Evolutionary conservation across 345 rosid species (phyloP), one percentile per base, ranked within the genome.

Genomic region (Lumnitzera littorea): DNA sequence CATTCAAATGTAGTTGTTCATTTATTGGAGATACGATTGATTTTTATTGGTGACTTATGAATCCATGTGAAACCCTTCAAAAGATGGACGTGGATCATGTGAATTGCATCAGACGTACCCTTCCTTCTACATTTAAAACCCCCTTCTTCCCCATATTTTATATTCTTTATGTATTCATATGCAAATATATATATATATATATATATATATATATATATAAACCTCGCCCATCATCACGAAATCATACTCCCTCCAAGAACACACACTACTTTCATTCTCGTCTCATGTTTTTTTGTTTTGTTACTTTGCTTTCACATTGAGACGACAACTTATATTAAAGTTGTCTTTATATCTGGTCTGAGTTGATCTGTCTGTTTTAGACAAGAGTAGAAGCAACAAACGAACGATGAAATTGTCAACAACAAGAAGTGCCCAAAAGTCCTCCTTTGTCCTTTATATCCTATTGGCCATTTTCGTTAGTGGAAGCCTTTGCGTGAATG

Each of bases 1-100:
- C 63, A 36, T 36, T 36, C 43, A 36, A 36, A 36, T 36, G 43
- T 4, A 36, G 43, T 36, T n/a, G n/a, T 57, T 15, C n/a, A n/a
- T 57, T 57, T 11, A 31, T 57, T 57, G 15, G 41, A 57, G 20
- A 43, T 23, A 14, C 2, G 14, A 15, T 54, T 14, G 46, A 57
- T 51, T 14, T 50, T 51, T 27, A 36, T 9, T 20, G 53, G 53
- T 3, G 66, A 80, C 80, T 70, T 46, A 57, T 55, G 61, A 57
- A 46, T 58, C 61, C 76, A 63, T 68, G 80, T 77, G 82, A 72
- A 68, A 59, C n/a, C 43, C 56, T 73, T 64, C 24, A 77, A 65
- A 71, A 67, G 66, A 48, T 62, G 10, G 84, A 64, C 87, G 72
- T 58, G 91, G 73, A 85, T 87, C 97, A 87, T 80, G 91, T 85